A percentile compares a stretch with the other conserved stretches of the same genome.
Conservation (phyloP, 257 asterid genomes). For the Ocimum tenuiflorum region DNA sequence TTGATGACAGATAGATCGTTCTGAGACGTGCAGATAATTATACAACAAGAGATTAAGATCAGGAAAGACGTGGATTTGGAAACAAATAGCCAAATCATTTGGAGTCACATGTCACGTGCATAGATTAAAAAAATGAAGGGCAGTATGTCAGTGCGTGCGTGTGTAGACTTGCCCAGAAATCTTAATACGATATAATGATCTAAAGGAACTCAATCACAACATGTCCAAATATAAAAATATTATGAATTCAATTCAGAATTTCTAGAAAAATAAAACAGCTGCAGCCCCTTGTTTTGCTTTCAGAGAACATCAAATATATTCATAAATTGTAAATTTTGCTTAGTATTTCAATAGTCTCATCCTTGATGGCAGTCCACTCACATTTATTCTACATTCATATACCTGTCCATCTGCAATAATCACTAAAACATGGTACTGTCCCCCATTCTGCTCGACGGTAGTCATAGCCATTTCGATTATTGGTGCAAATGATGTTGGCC, state of each 20-base stretch:
- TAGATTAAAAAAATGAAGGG: not conserved
- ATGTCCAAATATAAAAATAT: not conserved
- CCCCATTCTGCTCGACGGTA: constrained; percentile 73
- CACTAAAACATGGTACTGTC: constrained; percentile 80
- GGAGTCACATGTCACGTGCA: not conserved
- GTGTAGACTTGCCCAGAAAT: not conserved
- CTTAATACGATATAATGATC: not conserved
- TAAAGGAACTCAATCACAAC: not conserved
- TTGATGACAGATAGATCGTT: not conserved
- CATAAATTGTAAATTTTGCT: not conserved
- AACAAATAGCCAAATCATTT: not conserved
- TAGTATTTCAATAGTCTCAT: not conserved
- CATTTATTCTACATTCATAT: not conserved
- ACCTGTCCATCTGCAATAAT: constrained; percentile 96
- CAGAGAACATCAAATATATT: not conserved
- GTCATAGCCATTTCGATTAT: constrained; percentile 80
- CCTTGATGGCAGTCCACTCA: not conserved
- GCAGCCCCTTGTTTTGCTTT: not conserved
- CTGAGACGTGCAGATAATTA: not conserved
- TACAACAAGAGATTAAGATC: not conserved
- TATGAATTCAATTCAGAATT: not conserved
- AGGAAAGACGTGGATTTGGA: not conserved
- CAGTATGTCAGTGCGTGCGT: not conserved
- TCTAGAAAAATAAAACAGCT: not conserved
- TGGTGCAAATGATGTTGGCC: constrained; percentile 94